These are phyloP conservation scores for Fusarium denticulatum DNA, from an alignment of 2,329 filamentous ascomycete genomes.

Conservation along the genomic window DNA sequence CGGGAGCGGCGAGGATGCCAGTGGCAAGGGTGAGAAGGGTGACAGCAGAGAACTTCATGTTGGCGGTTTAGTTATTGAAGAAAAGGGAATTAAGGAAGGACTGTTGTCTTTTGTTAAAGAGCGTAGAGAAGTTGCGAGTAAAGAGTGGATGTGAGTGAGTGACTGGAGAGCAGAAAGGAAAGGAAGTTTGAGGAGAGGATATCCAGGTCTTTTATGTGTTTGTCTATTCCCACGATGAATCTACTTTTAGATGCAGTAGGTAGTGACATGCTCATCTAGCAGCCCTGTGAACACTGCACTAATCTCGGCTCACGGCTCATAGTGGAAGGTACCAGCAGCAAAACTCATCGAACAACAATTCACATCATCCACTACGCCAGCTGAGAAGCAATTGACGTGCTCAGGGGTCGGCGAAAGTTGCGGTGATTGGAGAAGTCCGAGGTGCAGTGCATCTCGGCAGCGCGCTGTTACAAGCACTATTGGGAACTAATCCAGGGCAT, in stretches of 20 bases:
- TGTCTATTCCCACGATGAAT: neutral
- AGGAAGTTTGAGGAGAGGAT: neutral
- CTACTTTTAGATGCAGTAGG: neutral
- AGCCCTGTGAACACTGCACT: neutral
- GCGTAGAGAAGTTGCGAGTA: slow-evolving; percentile 7
- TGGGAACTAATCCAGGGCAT: neutral
- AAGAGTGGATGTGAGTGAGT: slow-evolving; percentile 14
- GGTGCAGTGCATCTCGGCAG: neutral
- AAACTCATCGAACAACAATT: neutral
- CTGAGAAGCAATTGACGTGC: neutral
- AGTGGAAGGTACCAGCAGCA: neutral
- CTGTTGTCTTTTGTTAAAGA: neutral
- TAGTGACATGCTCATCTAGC: neutral
- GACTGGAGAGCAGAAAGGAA: slow-evolving; percentile 11
- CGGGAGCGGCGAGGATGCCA: slow-evolving; percentile 25
- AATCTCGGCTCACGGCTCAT: slow-evolving; percentile 6
- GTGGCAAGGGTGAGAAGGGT: slow-evolving; percentile 31
- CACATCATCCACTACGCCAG: neutral
- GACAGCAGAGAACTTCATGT: slow-evolving; percentile 31
- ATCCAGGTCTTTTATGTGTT: slow-evolving; percentile 10
- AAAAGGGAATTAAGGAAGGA: neutral
- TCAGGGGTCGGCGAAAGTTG: neutral
- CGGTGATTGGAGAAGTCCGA: neutral
- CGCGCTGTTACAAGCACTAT: neutral
- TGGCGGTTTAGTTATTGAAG: neutral